phyloP scores from a whole-genome alignment of 192 early-diverging fungal genomes.

The Backusella westeae region DNA sequence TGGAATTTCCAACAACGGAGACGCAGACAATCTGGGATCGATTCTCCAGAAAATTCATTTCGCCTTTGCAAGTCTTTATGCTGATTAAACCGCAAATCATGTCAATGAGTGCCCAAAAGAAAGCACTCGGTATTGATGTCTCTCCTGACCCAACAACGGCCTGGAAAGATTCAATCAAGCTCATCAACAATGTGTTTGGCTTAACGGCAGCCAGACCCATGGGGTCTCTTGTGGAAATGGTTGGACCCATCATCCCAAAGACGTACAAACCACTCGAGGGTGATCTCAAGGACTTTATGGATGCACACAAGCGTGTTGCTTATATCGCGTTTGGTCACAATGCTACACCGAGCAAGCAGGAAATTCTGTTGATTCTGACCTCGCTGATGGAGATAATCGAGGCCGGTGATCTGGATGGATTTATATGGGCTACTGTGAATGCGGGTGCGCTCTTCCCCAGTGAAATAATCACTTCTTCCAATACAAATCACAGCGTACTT shows the following conservation, averaged over 20 bases:
- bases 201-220: conserved; percentile 13
- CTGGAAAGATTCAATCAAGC: conserved; percentile 17
- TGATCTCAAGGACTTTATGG: conserved; percentile 12
- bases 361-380: conserved; percentile 19
- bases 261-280: conserved; percentile 9
- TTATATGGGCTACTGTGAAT: conserved; percentile 29
- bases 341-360: not conserved
- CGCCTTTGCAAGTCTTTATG: no score
- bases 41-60: not conserved
- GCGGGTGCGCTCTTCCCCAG: not conserved
- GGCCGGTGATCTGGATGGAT: conserved; percentile 25
- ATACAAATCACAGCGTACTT: not conserved
- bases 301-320: conserved; percentile 11
- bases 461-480: not conserved
- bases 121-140: not conserved
- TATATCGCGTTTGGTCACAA: conserved; percentile 36
- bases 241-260: conserved; percentile 37
- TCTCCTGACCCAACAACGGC: not conserved
- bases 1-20: not conserved
- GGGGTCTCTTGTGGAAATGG: conserved; percentile 22
- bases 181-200: conserved; percentile 25
- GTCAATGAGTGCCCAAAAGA: not conserved
- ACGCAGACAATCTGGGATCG: not conserved
- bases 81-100: not conserved
- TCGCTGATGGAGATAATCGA: conserved; percentile 20